Evolutionary conservation across 805 yeast species (phyloP), one percentile per base, ranked within the genome.

Genomic region (Candida michaelii): DNA sequence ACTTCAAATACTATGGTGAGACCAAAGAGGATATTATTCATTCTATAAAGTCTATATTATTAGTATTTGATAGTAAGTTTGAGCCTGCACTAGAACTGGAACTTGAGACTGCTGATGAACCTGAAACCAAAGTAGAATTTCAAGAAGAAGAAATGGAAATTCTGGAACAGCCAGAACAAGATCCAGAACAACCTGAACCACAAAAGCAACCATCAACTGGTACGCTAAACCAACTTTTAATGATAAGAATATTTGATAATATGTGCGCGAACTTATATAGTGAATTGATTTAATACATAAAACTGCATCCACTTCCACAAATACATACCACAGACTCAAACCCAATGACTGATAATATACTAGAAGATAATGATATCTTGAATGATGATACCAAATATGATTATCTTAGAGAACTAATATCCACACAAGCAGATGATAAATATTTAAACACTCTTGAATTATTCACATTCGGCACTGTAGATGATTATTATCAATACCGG

Each of bases 381-480:
- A 16, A 16, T 11, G 40, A 42, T 18, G 15, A 29, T 12, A 17
- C n/a, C 13, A 36, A 30, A 15, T 39, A 34, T 17, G 27, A 25
- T 8, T 42, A 48, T 39, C 17, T 43, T 13, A 13, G 27, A 7
- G 45, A 45, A 12, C 19, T 43, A 17, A 10, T 45, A 12, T 35
- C 39, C 4, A 12, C 15, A 6, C n/a, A 3, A 27, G 25, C 31
- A 16, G 10, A 8, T 14, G 42, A 33, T 15, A 39, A 43, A 14
- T 29, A 31, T 1, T 35, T 23, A 29, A 61, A 62, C 37, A 63
- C 69, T 4, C 25, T 64, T 5, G 76, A 70, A 52, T 54, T 70
- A 24, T 69, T 67, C 46, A 53, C 72, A 1, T 68, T 63, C 47
- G 76, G 76, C 2, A 56, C 55, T 36, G 52, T 53, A 21, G 42